A percentile compares a stretch with the other conserved stretches of the same genome.
Evolutionary conservation across 129 eudicot species (phyloP).

Genomic region (Helianthus tuberosus): DNA sequence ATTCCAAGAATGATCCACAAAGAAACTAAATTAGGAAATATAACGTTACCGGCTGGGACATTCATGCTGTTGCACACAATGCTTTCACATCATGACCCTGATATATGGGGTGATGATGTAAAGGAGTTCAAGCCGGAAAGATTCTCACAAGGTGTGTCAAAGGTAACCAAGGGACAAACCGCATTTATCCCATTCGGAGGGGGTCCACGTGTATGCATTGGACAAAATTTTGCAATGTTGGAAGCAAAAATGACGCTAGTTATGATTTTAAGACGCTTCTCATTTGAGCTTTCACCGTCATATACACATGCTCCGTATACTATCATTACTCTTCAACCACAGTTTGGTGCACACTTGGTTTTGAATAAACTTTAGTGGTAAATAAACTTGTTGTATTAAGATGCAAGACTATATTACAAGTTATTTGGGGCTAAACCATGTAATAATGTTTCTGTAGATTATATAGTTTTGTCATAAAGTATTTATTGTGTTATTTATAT

Average conservation of each 20-base stretch:
- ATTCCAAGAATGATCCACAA: conserved; percentile 20
- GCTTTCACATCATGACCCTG: conserved; percentile 20
- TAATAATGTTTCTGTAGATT: not conserved
- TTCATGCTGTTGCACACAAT: conserved; percentile 2
- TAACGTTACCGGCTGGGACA: conserved; percentile 9
- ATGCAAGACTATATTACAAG: no score
- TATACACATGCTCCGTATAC: no score
- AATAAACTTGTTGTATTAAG: no score
- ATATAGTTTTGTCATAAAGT: not conserved
- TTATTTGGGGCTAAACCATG: not conserved
- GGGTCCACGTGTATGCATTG: conserved; percentile 19
- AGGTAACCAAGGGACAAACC: conserved; percentile 1
- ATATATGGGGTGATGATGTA: conserved; percentile 7
- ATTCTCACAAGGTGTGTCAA: conserved; percentile 7
- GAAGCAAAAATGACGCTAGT: conserved; percentile 10
- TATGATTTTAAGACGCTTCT: not conserved
- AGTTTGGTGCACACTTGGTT: no score
- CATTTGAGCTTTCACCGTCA: no score
- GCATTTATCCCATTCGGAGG: conserved; percentile 14
- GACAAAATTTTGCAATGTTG: conserved; percentile 13
- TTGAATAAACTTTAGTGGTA: no score
- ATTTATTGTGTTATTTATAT: not conserved
- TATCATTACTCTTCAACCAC: no score
- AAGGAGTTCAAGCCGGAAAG: conserved; percentile 9
- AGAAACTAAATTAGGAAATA: conserved; percentile 17